Conservation (phyloP, 2,329 filamentous ascomycete species). For the Fusarium annulatum region DNA sequence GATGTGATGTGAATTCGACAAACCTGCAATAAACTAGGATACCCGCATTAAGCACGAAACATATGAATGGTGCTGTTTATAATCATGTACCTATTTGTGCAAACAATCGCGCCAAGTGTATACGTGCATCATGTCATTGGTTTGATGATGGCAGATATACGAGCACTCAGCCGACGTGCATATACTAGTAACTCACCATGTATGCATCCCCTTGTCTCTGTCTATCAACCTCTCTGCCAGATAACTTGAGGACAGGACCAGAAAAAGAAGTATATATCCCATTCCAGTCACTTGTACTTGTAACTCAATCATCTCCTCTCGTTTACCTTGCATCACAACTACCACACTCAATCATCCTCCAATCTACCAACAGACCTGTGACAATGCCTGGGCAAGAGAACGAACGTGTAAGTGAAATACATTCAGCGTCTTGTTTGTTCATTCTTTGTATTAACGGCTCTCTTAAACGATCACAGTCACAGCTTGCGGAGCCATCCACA, state of each 20-base stretch:
- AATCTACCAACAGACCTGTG: background rate
- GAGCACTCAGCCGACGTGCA: background rate
- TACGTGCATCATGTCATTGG: background rate
- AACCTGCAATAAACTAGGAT: slow-evolving; percentile 22
- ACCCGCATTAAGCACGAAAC: slow-evolving; percentile 10
- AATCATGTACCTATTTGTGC: background rate
- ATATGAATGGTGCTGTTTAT: background rate
- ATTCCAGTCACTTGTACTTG: too few relatives aligned
- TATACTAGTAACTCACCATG: background rate
- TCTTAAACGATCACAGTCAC: too few relatives aligned
- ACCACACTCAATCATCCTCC: background rate
- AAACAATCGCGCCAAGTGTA: background rate
- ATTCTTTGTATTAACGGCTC: background rate
- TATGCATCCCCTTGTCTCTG: background rate
- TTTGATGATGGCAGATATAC: background rate
- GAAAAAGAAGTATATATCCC: background rate
- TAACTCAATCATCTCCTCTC: background rate
- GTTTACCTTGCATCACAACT: too few relatives aligned
- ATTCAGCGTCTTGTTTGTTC: background rate
- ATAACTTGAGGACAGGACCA: background rate
- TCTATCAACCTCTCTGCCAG: background rate
- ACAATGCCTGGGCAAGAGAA: background rate
- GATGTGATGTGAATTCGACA: background rate
- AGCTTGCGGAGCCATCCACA: fast-evolving
- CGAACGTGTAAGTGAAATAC: background rate